Evolutionary conservation across 805 yeast genomes (phyloP).

Genomic region (Priceomyces haplophilus): DNA sequence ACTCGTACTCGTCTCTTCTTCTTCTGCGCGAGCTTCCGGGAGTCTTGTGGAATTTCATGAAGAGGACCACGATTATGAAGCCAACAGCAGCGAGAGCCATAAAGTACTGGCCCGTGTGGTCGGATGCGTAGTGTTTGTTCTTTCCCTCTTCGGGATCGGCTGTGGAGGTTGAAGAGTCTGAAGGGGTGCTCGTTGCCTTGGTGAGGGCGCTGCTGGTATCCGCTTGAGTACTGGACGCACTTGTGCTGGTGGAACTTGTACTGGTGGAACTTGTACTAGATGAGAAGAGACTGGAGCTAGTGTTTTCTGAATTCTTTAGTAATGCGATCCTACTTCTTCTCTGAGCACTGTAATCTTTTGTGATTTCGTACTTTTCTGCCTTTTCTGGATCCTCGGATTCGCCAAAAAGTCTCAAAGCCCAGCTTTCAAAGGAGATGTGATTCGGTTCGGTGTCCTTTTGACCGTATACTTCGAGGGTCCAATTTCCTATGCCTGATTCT

Average conservation of each 20-base stretch:
- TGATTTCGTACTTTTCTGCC: slow-evolving; percentile 55
- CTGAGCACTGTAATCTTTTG: slow-evolving; percentile 44
- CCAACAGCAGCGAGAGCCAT: slow-evolving; percentile 60
- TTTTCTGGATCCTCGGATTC: slow-evolving; percentile 63
- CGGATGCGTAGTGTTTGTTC: slow-evolving; percentile 31
- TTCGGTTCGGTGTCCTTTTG: slow-evolving; percentile 36
- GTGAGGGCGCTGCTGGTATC: not conserved
- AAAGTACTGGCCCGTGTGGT: slow-evolving; percentile 60
- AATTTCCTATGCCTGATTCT: slow-evolving; percentile 70
- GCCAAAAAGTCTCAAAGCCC: slow-evolving; percentile 84
- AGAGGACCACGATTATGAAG: slow-evolving; percentile 44
- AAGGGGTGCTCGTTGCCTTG: not conserved
- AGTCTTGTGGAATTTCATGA: slow-evolving; percentile 43
- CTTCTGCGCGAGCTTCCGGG: slow-evolving; percentile 45
- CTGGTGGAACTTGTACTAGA: slow-evolving; percentile 7
- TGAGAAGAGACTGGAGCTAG: slow-evolving; percentile 11
- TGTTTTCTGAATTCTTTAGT: slow-evolving; percentile 10
- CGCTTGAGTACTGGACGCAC: not conserved
- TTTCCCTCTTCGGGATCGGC: slow-evolving; percentile 34
- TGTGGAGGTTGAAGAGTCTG: slow-evolving; percentile 3
- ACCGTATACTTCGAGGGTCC: slow-evolving; percentile 65
- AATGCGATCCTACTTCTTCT: slow-evolving; percentile 29
- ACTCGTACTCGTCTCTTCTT: slow-evolving; percentile 68
- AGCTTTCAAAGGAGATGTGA: slow-evolving; percentile 46
- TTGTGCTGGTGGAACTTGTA: slow-evolving; percentile 1